phyloP scores from a whole-genome alignment of 2,329 filamentous ascomycete species.

The Ascochyta viciae-villosae region DNA sequence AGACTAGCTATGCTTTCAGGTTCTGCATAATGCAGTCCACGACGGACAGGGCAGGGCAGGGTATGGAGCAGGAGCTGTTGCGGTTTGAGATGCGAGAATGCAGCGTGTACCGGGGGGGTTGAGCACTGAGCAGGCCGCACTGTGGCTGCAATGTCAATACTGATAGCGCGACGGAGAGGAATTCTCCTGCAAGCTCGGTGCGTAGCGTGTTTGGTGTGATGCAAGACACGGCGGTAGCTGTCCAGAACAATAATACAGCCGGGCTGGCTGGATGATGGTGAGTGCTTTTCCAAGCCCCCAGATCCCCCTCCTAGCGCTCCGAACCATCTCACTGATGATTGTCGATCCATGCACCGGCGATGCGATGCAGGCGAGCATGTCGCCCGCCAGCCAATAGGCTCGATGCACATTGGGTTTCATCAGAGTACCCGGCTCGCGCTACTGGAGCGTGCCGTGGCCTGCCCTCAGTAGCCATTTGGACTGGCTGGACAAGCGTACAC shows the following conservation, averaged over 20 bases:
- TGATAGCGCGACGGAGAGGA: conserved; percentile 29
- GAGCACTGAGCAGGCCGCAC: conserved; percentile 25
- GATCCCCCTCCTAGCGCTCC: conserved; percentile 29
- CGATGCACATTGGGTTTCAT: conserved; percentile 43
- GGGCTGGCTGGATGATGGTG: conserved; percentile 29
- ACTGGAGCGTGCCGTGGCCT: conserved; percentile 39
- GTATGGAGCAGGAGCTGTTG: conserved; percentile 42
- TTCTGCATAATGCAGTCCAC: conserved; percentile 4
- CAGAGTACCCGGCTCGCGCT: conserved; percentile 34
- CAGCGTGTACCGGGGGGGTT: conserved; percentile 30
- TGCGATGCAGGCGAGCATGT: conserved; percentile 41
- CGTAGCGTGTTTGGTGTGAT: conserved; percentile 43
- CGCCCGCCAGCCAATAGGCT: conserved; percentile 41
- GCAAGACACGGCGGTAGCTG: conserved; percentile 34
- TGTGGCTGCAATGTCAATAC: conserved; percentile 35
- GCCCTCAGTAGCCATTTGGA: conserved; percentile 25
- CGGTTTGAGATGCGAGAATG: conserved; percentile 46
- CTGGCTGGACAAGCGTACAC: conserved; percentile 14
- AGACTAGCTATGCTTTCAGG: conserved; percentile 26
- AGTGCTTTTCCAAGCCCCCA: conserved; percentile 28
- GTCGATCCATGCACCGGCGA: conserved; percentile 38
- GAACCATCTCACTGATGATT: conserved; percentile 35
- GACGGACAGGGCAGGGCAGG: background rate
- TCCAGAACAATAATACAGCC: conserved; percentile 3
- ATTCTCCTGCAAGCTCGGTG: conserved; percentile 27